phyloP scores from a whole-genome alignment of 345 rosid species.

The Eucalyptus urophylla region DNA sequence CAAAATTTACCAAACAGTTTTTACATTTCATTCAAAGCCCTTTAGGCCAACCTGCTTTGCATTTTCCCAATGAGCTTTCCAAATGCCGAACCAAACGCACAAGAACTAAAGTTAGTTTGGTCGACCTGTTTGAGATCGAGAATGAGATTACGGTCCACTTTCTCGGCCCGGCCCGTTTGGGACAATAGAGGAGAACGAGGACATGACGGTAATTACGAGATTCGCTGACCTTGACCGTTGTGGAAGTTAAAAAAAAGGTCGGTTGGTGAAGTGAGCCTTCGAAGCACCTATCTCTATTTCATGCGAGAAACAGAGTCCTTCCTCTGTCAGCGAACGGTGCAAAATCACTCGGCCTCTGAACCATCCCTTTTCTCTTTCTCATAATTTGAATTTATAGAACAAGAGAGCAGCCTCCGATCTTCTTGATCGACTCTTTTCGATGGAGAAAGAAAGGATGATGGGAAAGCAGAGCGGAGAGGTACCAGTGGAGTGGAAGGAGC shows the following conservation, averaged over 20 bases:
- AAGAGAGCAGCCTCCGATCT: neutral
- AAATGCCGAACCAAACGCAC: too few species aligned
- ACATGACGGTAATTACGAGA: neutral
- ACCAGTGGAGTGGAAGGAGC: neutral
- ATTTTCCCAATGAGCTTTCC: too few species aligned
- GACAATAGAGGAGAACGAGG: neutral
- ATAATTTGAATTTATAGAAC: neutral
- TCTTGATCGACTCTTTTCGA: neutral
- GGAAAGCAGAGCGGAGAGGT: neutral
- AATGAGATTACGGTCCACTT: neutral
- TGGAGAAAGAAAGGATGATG: constrained; percentile 11
- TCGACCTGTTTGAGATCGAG: neutral
- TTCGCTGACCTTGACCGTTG: neutral
- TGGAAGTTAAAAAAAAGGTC: neutral
- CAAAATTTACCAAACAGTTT: too few species aligned
- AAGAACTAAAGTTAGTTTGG: too few species aligned
- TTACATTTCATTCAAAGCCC: too few species aligned
- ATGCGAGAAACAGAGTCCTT: neutral
- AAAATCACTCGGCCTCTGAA: neutral
- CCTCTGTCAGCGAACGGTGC: neutral
- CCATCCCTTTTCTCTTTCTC: neutral
- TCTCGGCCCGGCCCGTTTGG: neutral
- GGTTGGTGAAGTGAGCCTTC: neutral
- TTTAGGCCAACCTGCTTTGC: too few species aligned
- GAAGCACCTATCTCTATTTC: neutral